Conservation (phyloP, 441 rosid genomes). For the Pelargonium fulgidum region DNA sequence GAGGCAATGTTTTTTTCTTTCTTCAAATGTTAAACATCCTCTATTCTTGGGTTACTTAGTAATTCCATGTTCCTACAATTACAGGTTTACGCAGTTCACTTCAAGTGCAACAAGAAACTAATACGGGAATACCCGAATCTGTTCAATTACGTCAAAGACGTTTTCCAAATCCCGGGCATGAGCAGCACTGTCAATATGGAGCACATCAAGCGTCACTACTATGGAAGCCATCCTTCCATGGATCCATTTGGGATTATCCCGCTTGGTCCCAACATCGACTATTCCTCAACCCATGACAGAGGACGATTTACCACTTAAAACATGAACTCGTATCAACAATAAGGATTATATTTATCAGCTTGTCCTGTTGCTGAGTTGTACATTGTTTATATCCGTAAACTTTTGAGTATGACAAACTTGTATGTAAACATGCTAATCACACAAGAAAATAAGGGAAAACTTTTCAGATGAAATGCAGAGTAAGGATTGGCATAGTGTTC, state of each 20-base stretch:
- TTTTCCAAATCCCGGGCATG: constrained; percentile 26
- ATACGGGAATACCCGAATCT: constrained; percentile 26
- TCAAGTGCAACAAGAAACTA: constrained; percentile 29
- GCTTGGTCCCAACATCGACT: constrained; percentile 22
- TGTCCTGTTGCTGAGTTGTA: too few relatives aligned
- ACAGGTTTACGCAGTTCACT: constrained; percentile 30
- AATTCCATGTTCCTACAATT: neutral
- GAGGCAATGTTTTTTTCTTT: too few relatives aligned
- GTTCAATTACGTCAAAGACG: constrained; percentile 27
- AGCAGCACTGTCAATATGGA: constrained; percentile 23
- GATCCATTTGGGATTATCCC: constrained; percentile 28
- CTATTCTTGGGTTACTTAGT: neutral
- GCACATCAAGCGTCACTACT: constrained; percentile 26
- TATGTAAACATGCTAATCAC: too few relatives aligned
- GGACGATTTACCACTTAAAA: constrained; percentile 13
- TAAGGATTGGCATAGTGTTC: too few relatives aligned
- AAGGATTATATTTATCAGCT: too few relatives aligned
- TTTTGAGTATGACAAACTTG: too few relatives aligned
- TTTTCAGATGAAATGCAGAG: too few relatives aligned
- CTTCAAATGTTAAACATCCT: neutral
- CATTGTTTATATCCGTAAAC: too few relatives aligned
- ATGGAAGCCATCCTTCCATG: constrained; percentile 26
- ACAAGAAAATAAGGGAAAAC: too few relatives aligned
- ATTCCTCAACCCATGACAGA: constrained; percentile 22
- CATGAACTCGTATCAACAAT: neutral